These are phyloP conservation scores for Nakaseomyces uthaithaninus DNA, from an alignment of 1,139 yeast species.

Conservation along the genomic window DNA sequence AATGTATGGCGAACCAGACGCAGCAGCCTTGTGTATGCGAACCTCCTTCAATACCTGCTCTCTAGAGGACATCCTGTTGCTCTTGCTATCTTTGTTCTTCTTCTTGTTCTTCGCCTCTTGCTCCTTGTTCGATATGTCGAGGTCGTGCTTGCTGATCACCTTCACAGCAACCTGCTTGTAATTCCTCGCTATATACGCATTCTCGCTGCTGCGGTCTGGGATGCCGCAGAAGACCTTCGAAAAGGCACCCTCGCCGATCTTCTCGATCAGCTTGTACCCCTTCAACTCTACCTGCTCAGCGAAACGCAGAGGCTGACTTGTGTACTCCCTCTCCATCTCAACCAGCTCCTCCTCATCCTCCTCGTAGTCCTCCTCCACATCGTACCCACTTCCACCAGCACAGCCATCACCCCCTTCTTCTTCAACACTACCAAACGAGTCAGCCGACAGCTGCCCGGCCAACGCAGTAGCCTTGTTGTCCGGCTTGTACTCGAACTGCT, in stretches of 20 bases:
- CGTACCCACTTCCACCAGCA: conserved; percentile 1
- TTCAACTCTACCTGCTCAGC: conserved; percentile 25
- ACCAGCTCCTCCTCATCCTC: conserved; percentile 1
- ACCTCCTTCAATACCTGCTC: conserved; percentile 69
- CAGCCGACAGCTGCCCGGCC: not conserved
- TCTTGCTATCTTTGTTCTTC: conserved; percentile 14
- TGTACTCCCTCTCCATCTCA: conserved; percentile 1
- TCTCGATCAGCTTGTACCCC: conserved; percentile 33
- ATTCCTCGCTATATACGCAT: conserved; percentile 10
- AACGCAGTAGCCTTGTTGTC: not conserved
- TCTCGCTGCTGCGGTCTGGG: conserved; percentile 12
- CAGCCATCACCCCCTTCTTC: not conserved
- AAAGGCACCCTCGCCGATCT: conserved; percentile 83
- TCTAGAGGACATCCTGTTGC: conserved; percentile 23
- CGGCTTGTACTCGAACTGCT: conserved; percentile 1
- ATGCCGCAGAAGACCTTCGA: conserved; percentile 73
- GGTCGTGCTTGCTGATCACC: conserved; percentile 64
- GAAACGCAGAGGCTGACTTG: conserved; percentile 10
- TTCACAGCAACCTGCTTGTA: conserved; percentile 46
- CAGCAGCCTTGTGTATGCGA: conserved; percentile 40
- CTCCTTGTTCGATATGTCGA: conserved; percentile 22
- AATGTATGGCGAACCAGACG: conserved; percentile 53
- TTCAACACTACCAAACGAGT: not conserved
- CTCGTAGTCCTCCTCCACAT: conserved; percentile 5
- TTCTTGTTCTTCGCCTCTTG: conserved; percentile 14